Conservation (phyloP, 352 stramenopile species). For the Globisporangium viniferum region DNA sequence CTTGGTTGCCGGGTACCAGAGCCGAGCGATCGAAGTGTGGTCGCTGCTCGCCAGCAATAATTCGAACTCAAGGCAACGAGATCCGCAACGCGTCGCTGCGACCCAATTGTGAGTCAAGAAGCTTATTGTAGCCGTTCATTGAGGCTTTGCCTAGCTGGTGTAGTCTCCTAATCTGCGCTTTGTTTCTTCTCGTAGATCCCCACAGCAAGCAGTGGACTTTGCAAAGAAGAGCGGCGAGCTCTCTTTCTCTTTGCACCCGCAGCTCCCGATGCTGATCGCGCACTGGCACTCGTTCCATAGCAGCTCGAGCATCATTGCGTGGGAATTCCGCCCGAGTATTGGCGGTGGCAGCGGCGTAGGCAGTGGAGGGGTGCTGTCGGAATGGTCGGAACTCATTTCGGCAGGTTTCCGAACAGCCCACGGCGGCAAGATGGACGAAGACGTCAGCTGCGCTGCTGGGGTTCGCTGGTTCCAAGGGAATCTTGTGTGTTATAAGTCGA, state of each 20-base stretch:
- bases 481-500: slow-evolving; percentile 16
- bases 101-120: slow-evolving; percentile 27
- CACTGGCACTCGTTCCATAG: slow-evolving; percentile 36
- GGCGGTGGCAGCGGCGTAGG: slow-evolving; percentile 22
- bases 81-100: slow-evolving; percentile 29
- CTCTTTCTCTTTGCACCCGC: slow-evolving; percentile 36
- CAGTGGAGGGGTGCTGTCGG: slow-evolving; percentile 25
- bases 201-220: slow-evolving; percentile 48
- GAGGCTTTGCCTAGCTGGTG: not conserved
- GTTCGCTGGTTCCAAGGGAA: slow-evolving; percentile 11
- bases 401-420: not conserved
- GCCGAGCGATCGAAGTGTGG: slow-evolving; percentile 54
- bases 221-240: slow-evolving; percentile 46
- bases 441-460: slow-evolving; percentile 3
- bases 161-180: not conserved
- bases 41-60: slow-evolving; percentile 18
- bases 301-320: slow-evolving; percentile 14
- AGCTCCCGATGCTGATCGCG: slow-evolving; percentile 36
- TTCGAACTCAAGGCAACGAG: slow-evolving; percentile 13
- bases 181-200: slow-evolving; percentile 20
- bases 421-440: slow-evolving; percentile 5
- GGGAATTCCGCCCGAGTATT: slow-evolving; percentile 22
- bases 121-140: not conserved
- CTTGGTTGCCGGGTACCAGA: slow-evolving; percentile 51
- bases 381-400: slow-evolving; percentile 15